A percentile compares a stretch with the other conserved stretches of the same genome.
These are phyloP conservation scores for Russula ochroleuca DNA, from an alignment of 768 basidiomycete species.

Conservation along the genomic window DNA sequence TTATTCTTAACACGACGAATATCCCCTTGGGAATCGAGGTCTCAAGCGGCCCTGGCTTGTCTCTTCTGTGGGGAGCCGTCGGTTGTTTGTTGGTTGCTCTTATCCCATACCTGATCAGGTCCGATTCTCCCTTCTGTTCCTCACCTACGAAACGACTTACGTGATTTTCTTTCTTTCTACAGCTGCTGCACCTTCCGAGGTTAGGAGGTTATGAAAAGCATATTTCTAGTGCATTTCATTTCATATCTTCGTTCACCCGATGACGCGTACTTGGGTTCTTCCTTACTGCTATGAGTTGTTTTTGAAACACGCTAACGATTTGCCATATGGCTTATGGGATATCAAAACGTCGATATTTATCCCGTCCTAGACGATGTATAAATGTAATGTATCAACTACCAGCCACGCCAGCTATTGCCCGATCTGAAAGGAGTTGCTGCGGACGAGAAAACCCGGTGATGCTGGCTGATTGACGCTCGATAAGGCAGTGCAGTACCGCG, in stretches of 20 bases:
- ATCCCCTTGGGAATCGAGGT: slow-evolving; percentile 59
- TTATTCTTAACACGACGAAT: slow-evolving; percentile 40
- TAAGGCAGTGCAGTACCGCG: background rate
- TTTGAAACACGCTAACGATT: slow-evolving; percentile 14
- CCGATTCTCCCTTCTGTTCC: slow-evolving; percentile 29
- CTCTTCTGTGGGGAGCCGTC: slow-evolving; percentile 71
- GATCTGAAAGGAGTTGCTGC: background rate
- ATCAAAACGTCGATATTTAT: slow-evolving; percentile 17
- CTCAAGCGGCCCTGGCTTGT: slow-evolving; percentile 57
- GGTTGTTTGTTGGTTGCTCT: slow-evolving; percentile 59
- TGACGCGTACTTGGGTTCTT: background rate
- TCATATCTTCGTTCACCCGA: background rate
- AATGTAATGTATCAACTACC: slow-evolving; percentile 24
- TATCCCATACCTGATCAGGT: slow-evolving; percentile 78
- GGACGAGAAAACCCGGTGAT: background rate
- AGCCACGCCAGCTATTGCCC: background rate
- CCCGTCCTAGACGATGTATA: slow-evolving; percentile 15
- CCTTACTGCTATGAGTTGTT: slow-evolving; percentile 7
- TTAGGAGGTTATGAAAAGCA: slow-evolving; percentile 31
- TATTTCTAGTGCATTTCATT: background rate
- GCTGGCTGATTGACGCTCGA: background rate
- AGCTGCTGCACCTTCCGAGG: slow-evolving; percentile 82
- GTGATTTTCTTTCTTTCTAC: background rate
- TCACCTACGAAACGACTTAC: background rate
- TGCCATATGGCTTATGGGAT: slow-evolving; percentile 17